Conservation (phyloP, 1,139 yeast species). For the Scheffersomyces stambukii region DNA sequence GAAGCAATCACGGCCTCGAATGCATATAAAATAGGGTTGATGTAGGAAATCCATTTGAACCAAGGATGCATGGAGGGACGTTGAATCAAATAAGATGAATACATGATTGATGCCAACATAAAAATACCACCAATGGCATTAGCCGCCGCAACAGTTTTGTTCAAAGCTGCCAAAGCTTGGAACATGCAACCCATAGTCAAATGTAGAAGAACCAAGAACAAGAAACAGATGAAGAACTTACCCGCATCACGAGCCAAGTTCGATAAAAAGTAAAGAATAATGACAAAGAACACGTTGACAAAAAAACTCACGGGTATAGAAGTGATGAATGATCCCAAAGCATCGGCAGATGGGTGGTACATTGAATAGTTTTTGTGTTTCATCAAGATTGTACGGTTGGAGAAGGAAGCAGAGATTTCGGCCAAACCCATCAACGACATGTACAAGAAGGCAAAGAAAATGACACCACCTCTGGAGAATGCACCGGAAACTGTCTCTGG, state of each 20-base stretch:
- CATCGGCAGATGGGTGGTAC: conserved; percentile 59
- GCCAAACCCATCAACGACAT: conserved; percentile 55
- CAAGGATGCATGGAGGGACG: conserved; percentile 59
- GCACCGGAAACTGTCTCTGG: conserved; percentile 43
- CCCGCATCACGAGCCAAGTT: conserved; percentile 50
- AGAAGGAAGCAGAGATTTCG: conserved; percentile 46
- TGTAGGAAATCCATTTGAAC: conserved; percentile 61
- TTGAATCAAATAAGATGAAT: conserved; percentile 55
- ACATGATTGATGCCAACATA: conserved; percentile 45
- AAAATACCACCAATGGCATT: conserved; percentile 49
- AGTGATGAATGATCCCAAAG: conserved; percentile 42
- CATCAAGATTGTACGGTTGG: conserved; percentile 48
- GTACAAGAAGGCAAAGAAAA: conserved; percentile 50
- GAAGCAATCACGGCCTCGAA: conserved; percentile 52
- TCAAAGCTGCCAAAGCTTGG: conserved; percentile 46
- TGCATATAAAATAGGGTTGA: conserved; percentile 53
- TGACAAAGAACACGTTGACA: conserved; percentile 38
- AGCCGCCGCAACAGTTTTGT: conserved; percentile 45
- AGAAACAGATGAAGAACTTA: conserved; percentile 46
- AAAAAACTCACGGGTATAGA: conserved; percentile 47
- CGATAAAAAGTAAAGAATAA: conserved; percentile 50
- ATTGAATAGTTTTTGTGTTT: conserved; percentile 55
- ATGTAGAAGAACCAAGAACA: conserved; percentile 34
- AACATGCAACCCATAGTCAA: conserved; percentile 40
- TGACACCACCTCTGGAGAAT: conserved; percentile 55